phyloP scores from a whole-genome alignment of 108 stramenopile species.

The Fistulifera pelliculosa region DNA sequence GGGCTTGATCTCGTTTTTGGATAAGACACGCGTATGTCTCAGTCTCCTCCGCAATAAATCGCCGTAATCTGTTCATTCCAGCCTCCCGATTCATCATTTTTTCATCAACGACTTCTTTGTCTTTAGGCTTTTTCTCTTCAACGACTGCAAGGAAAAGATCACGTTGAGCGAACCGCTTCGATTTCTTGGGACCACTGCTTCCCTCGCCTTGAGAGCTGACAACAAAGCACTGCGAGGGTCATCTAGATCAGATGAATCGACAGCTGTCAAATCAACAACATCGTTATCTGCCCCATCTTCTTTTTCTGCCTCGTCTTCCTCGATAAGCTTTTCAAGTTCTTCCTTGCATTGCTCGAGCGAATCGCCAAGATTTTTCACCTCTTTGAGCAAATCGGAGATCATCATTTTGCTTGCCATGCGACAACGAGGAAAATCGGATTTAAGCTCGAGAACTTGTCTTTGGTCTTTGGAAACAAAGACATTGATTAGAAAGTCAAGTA shows the following conservation, averaged over 20 bases:
- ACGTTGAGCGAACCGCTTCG: constrained; percentile 15
- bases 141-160: constrained; percentile 35
- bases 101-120: neutral
- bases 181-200: neutral
- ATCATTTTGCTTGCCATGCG: constrained; percentile 58
- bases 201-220: constrained; percentile 29
- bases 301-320: constrained; percentile 17
- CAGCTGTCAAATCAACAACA: neutral
- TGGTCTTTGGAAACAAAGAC: constrained; percentile 62
- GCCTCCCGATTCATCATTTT: constrained; percentile 1
- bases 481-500: constrained; percentile 88
- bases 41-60: constrained; percentile 45
- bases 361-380: constrained; percentile 37
- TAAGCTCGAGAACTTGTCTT: constrained; percentile 43
- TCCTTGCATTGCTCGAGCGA: constrained; percentile 48
- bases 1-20: constrained; percentile 33
- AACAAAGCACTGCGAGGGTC: constrained; percentile 34
- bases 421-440: constrained; percentile 58
- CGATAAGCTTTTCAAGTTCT: constrained; percentile 53
- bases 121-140: constrained; percentile 13
- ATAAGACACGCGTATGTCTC: constrained; percentile 32
- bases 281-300: constrained; percentile 7
- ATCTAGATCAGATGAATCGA: neutral
- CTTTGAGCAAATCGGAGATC: constrained; percentile 52
- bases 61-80: constrained; percentile 48